Base-by-base conservation (phyloP, 1,284 basidiomycete species). In the Fomitopsis pinicola region DNA sequence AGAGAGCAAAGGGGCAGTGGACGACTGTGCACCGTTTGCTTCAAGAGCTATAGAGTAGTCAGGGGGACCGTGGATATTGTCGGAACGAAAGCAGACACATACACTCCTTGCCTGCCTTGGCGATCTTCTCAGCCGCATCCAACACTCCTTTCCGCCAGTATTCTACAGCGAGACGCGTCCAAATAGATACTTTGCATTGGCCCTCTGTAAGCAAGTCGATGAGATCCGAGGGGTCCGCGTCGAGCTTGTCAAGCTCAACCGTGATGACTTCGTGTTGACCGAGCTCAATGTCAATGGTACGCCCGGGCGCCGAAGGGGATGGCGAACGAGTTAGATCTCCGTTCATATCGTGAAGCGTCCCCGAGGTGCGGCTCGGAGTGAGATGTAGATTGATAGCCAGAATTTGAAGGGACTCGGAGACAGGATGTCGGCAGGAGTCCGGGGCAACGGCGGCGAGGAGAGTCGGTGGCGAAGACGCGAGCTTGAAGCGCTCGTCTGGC, bases 191-290 rank as follows among this genome's bases (percentile, higher is more conserved):
- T 61, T 78, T 85, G 59, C 87, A 89, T 62, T 86, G 83, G 0
- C 88, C 87, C 53, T 89, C 87, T 62, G 80, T 82, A 50, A 94
- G 73, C 4, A 93, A 73, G 62, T 91, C 87, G 8, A 91, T 73
- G 9, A 93, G 81, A 67, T 92, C 90, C 63, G 85, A 82, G 5
- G 89, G 86, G 69, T 82, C 84, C 7, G 86, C 82, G 71, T 92
- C 88, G 56, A 94, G 84, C 67, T 85, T 85, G 75, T 91, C 87
- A 44, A 93, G 80, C 75, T 92, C 89, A 60, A 94, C 86, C 10
- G 86, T 86, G 62, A 93, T 89, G 68, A 92, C 84, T 75, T 91
- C 89, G 73, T 92, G 88, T 9, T 87, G 84, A 48, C 87, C 86
- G 3, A 92, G 79, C 69, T 91, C 89, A 67, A 92, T 89, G 73